Evolutionary conservation across 2,329 filamentous ascomycete species (phyloP).

Genomic region (Cladosporium sphaerospermum): DNA sequence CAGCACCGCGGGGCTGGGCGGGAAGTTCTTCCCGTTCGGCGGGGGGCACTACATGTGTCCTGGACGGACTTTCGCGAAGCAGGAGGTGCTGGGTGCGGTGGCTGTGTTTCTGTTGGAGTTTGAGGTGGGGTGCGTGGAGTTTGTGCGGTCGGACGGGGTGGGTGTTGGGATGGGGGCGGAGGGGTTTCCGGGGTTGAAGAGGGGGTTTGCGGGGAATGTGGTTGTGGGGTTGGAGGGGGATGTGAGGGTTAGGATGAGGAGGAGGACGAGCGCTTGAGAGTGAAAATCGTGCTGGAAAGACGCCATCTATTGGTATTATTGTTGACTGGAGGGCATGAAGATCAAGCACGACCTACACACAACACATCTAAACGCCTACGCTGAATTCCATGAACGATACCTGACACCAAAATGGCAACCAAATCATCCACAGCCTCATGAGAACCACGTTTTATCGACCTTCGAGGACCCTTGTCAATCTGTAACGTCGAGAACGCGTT

Average conservation of each 20-base stretch:
- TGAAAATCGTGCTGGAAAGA: no score
- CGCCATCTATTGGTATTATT: no score
- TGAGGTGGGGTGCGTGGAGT: slow-evolving; percentile 12
- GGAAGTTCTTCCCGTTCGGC: slow-evolving; percentile 26
- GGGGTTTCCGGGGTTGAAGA: slow-evolving; percentile 14
- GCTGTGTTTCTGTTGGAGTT: slow-evolving; percentile 16
- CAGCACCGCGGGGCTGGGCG: slow-evolving; percentile 21
- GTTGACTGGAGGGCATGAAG: no score
- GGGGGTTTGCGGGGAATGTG: slow-evolving; percentile 14
- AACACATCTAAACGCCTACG: no score
- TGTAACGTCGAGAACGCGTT: no score
- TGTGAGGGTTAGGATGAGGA: slow-evolving; percentile 12
- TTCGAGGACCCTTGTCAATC: no score
- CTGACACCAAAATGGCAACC: no score
- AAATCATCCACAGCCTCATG: no score
- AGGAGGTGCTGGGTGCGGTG: slow-evolving; percentile 16
- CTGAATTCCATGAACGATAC: no score
- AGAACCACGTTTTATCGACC: no score
- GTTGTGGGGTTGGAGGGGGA: slow-evolving; percentile 15
- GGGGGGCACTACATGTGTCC: slow-evolving; percentile 19
- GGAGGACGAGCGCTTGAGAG: not conserved
- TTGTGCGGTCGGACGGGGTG: not conserved
- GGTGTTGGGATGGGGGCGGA: not conserved
- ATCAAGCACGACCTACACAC: no score
- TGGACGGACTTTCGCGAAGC: slow-evolving; percentile 17